Evolutionary conservation across 139 green algal genomes (phyloP), one percentile per base, ranked within the genome.

Genomic region (Astrephomene gubernaculifera): DNA sequence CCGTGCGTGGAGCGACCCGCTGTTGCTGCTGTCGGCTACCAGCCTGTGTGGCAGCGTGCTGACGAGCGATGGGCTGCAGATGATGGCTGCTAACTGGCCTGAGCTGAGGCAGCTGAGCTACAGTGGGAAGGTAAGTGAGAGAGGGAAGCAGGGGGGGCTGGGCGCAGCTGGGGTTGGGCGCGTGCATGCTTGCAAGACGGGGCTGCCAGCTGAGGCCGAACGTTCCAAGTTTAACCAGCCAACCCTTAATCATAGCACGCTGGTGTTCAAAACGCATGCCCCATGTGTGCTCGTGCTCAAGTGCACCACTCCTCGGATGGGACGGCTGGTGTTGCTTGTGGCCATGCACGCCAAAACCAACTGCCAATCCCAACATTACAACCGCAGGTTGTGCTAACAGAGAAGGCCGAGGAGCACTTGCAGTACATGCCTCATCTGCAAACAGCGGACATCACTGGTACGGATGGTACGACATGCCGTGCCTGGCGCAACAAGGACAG

Each of bases 11-110:
- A 73, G 45, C 60, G 72, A 72, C 60, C 76, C 76, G 2, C 21
- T 83, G n/a, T 39, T 83, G 60, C 72, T 83, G n/a, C 57, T 83
- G 60, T 83, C 76, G 27, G 76, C 76, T 8, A 43, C 17, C 17
- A 61, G 41, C 31, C 52, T 70, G 53, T 81, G 73, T 19, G 25
- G 14, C 29, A 2, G 29, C 54, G 60, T 83, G 27, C 76, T 83
- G 9, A 83, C 76, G 21, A 83, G 61, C 43, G 76, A 83, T 60
- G 35, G 14, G 5, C 76, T 83, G 39, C 60, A 60, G n/a, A 83
- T 83, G 76, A 83, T 83, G 76, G 76, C 76, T 6, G 76, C 76
- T 21, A 83, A 83, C 76, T 83, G 76, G 76, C 76, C 60, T 2
- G 10, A 22, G n/a, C 76, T 83, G 39, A 29, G 35, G 43, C n/a